These are phyloP conservation scores for Botryotinia convoluta DNA, from an alignment of 2,329 filamentous ascomycete genomes.

Conservation along the genomic window DNA sequence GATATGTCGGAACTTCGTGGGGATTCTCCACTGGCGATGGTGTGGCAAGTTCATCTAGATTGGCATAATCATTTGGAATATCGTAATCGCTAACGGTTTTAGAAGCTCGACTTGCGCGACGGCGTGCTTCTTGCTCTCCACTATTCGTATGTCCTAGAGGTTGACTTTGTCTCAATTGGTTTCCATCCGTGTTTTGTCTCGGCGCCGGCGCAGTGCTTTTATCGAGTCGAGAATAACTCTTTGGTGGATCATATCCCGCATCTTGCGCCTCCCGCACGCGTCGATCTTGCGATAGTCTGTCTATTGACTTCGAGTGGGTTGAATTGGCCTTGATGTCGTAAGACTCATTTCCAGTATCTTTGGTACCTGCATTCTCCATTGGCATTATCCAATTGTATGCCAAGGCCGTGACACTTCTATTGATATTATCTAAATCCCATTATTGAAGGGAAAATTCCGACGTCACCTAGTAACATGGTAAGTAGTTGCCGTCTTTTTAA, in stretches of 20 bases:
- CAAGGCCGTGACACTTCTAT: neutral
- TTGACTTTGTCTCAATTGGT: slow-evolving; percentile 37
- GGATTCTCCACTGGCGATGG: slow-evolving; percentile 47
- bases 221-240: slow-evolving; percentile 42
- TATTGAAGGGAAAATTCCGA: neutral
- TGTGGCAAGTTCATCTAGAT: slow-evolving; percentile 45
- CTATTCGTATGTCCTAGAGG: slow-evolving; percentile 38
- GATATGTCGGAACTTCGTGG: slow-evolving; percentile 40
- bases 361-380: neutral
- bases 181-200: slow-evolving; percentile 44
- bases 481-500: slow-evolving; percentile 11
- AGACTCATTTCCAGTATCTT: neutral
- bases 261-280: neutral
- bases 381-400: slow-evolving; percentile 18
- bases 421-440: neutral
- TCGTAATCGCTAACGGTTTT: slow-evolving; percentile 24
- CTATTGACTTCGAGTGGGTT: neutral
- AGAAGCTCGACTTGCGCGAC: slow-evolving; percentile 14
- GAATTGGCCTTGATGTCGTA: neutral
- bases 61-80: slow-evolving; percentile 39
- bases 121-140: neutral
- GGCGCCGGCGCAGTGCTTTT: slow-evolving; percentile 46
- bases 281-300: neutral
- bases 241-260: slow-evolving; percentile 40
- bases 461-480: neutral